phyloP scores from a whole-genome alignment of 805 yeast species.

The Schizosaccharomyces lindneri region DNA sequence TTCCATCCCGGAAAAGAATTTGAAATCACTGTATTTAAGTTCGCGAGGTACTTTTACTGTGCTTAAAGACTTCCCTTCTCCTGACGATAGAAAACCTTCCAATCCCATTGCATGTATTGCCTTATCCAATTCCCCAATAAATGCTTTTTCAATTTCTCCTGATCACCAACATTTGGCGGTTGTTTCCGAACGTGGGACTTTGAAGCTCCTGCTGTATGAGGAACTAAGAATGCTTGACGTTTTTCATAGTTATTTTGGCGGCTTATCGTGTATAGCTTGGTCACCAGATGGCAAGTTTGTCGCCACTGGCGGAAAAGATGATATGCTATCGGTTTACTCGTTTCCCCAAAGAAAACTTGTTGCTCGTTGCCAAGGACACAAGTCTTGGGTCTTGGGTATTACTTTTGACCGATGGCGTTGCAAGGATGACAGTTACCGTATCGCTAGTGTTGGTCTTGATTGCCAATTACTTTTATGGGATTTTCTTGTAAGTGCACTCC shows the following conservation, averaged over 20 bases:
- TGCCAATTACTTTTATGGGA: conserved; percentile 29
- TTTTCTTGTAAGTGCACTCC: conserved; percentile 22
- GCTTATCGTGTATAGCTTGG: conserved; percentile 26
- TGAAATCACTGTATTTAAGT: background rate
- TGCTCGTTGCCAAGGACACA: conserved; percentile 25
- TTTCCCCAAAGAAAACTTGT: conserved; percentile 12
- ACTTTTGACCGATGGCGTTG: conserved; percentile 20
- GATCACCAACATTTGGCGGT: conserved; percentile 20
- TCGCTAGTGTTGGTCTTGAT: conserved; percentile 33
- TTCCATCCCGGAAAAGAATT: background rate
- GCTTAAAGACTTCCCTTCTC: background rate
- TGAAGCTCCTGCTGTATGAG: conserved; percentile 29
- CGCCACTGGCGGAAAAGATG: conserved; percentile 30
- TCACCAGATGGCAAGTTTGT: conserved; percentile 29
- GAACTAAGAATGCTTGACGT: conserved; percentile 25
- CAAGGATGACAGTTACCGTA: conserved; percentile 19
- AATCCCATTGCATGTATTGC: conserved; percentile 39
- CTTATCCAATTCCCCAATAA: conserved; percentile 33
- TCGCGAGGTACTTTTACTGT: background rate
- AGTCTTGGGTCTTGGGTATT: conserved; percentile 26
- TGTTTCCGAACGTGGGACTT: conserved; percentile 42
- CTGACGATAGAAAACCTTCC: background rate
- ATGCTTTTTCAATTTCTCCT: conserved; percentile 24
- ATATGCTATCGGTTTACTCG: conserved; percentile 22
- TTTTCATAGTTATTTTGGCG: conserved; percentile 41